Conservation (phyloP, 139 green algal species). For the Volvox africanus region DNA sequence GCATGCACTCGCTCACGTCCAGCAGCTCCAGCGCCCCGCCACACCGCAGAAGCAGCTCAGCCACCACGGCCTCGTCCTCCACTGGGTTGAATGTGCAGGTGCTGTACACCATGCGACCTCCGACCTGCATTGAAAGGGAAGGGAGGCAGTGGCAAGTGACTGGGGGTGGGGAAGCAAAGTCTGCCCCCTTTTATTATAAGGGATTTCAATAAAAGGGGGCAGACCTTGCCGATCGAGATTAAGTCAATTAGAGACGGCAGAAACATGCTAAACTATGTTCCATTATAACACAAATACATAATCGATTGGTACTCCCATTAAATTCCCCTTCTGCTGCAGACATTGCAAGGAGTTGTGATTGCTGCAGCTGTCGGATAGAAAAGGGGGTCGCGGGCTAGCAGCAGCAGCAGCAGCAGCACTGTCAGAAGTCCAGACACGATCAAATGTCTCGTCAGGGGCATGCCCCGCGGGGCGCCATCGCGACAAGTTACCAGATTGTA, state of each 20-base stretch:
- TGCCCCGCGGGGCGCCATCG: background rate
- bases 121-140: constrained; percentile 65
- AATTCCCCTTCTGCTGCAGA: no score
- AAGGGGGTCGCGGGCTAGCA: background rate
- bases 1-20: constrained; percentile 84
- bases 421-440: constrained; percentile 47
- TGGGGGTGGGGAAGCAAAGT: background rate
- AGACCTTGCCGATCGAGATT: no score
- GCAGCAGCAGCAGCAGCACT: background rate
- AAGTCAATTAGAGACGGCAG: no score
- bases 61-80: constrained; percentile 99
- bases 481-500: background rate
- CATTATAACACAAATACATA: no score
- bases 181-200: no score
- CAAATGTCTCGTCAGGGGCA: background rate
- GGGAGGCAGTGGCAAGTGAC: background rate
- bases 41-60: constrained; percentile 78
- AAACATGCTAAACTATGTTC: no score
- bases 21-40: constrained; percentile 86
- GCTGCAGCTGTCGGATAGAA: no score
- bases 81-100: constrained; percentile 99
- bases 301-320: no score
- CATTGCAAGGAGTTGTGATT: background rate
- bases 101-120: constrained; percentile 97
- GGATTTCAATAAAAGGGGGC: no score